Evolutionary conservation across 768 basidiomycete species (phyloP).

Genomic region (Candolleomyces aberdarensis): DNA sequence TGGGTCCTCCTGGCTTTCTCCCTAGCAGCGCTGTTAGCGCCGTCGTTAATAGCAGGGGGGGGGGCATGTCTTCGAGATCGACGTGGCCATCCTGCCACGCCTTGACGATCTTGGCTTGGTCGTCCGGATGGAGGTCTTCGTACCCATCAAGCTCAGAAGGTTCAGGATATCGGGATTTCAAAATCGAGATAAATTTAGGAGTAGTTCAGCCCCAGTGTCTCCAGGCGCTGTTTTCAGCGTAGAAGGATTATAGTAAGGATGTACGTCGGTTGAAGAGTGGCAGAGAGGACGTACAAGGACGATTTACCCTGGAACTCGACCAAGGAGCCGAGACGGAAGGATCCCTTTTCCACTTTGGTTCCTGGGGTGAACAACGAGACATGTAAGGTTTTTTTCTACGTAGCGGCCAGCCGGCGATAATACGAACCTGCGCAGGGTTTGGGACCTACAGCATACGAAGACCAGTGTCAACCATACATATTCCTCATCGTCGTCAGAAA

Average conservation of each 20-base stretch:
- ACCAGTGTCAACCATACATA: constrained; percentile 18
- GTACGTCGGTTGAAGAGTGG: neutral
- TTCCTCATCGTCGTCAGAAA: constrained; percentile 14
- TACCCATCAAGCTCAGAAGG: constrained; percentile 81
- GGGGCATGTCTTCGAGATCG: constrained; percentile 79
- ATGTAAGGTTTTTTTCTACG: neutral
- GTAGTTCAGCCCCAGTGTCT: constrained; percentile 94
- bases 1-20: constrained; percentile 48
- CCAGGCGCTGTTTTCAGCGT: constrained; percentile 52
- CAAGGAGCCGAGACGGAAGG: constrained; percentile 67
- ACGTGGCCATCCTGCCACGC: constrained; percentile 81
- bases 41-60: constrained; percentile 12
- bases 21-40: constrained; percentile 38
- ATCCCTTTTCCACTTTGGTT: constrained; percentile 68
- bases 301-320: constrained; percentile 73
- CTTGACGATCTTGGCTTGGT: constrained; percentile 64
- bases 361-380: constrained; percentile 39
- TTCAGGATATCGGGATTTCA: constrained; percentile 57
- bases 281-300: constrained; percentile 45
- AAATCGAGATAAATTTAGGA: constrained; percentile 60
- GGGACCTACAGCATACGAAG: constrained; percentile 47
- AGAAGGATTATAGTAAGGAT: neutral
- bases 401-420: neutral
- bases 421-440: constrained; percentile 70
- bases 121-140: constrained; percentile 65